Evolutionary conservation across 2,329 filamentous ascomycete genomes (phyloP).

Genomic region (Aphanoascus verrucosus): DNA sequence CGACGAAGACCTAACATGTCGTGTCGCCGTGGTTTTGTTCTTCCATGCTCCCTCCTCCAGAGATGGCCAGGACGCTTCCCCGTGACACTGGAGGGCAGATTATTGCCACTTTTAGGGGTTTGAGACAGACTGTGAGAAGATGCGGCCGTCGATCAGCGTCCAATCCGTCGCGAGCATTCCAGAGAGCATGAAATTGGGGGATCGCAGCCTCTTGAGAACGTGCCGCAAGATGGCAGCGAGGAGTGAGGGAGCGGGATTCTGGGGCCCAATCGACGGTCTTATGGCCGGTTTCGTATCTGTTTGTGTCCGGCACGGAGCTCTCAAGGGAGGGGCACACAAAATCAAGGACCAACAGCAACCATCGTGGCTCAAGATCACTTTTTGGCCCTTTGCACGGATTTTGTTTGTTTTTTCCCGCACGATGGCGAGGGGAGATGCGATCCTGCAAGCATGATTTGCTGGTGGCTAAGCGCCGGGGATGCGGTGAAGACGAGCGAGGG

Average conservation of each 20-base stretch:
- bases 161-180: not conserved
- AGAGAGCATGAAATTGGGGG: not conserved
- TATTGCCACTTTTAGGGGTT: conserved; percentile 2
- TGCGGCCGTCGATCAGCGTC: conserved; percentile 2
- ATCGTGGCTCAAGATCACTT: conserved; percentile 1
- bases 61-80: not conserved
- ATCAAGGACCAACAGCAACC: not conserved
- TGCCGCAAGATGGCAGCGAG: not conserved
- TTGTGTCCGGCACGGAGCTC: not conserved
- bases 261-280: not conserved
- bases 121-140: not conserved
- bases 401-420: not conserved
- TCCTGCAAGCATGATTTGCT: conserved; percentile 13
- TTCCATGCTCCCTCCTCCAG: conserved; percentile 1
- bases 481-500: not conserved
- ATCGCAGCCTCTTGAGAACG: not conserved
- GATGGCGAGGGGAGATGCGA: not conserved
- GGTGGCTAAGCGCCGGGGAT: conserved; percentile 13
- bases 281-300: not conserved
- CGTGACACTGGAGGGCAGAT: conserved; percentile 6
- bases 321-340: not conserved
- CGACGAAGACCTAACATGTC: conserved; percentile 4
- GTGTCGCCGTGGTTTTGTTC: conserved; percentile 1
- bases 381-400: not conserved
- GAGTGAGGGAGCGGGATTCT: not conserved